phyloP scores from a whole-genome alignment of 257 asterid species.

The Nicotiana obtusifolia region DNA sequence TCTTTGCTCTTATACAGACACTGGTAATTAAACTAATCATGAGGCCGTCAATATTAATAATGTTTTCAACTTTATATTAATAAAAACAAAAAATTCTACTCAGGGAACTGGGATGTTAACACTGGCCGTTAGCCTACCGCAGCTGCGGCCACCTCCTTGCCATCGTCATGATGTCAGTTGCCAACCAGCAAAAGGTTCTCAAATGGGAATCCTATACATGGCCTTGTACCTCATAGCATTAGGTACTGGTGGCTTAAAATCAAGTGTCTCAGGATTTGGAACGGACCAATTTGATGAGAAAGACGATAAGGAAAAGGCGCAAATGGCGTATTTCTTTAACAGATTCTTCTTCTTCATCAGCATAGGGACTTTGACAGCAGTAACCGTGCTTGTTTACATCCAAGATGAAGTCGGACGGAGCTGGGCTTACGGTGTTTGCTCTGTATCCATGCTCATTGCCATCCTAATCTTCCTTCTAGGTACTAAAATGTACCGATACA shows the following conservation, averaged over 20 bases:
- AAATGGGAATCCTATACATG: slow-evolving; percentile 62
- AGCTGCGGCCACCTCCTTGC: slow-evolving; percentile 76
- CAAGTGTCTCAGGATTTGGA: slow-evolving; percentile 88
- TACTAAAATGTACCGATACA: slow-evolving; percentile 57
- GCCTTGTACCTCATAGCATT: slow-evolving; percentile 71
- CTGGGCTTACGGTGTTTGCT: slow-evolving; percentile 70
- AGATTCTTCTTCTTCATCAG: slow-evolving; percentile 92
- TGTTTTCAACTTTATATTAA: background rate
- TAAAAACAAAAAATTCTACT: background rate
- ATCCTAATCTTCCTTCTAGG: slow-evolving; percentile 54
- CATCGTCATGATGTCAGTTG: slow-evolving; percentile 26
- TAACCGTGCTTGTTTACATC: slow-evolving; percentile 76
- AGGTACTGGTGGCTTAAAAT: slow-evolving; percentile 92
- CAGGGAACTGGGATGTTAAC: slow-evolving; percentile 80
- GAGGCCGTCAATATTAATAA: background rate
- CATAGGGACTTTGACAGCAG: slow-evolving; percentile 73
- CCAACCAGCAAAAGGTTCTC: slow-evolving; percentile 52
- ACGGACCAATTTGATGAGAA: slow-evolving; percentile 79
- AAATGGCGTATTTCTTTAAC: slow-evolving; percentile 73
- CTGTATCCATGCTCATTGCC: slow-evolving; percentile 53
- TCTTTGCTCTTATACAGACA: slow-evolving; percentile 51
- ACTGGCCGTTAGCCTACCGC: slow-evolving; percentile 42
- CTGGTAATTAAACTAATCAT: slow-evolving; percentile 26
- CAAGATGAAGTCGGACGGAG: slow-evolving; percentile 75
- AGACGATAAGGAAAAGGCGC: slow-evolving; percentile 67